Percentiles rank a stretch among this genome's conserved stretches.
Evolutionary conservation across 148 eudicot genomes (phyloP).

Genomic region (Polygonum maritimum): DNA sequence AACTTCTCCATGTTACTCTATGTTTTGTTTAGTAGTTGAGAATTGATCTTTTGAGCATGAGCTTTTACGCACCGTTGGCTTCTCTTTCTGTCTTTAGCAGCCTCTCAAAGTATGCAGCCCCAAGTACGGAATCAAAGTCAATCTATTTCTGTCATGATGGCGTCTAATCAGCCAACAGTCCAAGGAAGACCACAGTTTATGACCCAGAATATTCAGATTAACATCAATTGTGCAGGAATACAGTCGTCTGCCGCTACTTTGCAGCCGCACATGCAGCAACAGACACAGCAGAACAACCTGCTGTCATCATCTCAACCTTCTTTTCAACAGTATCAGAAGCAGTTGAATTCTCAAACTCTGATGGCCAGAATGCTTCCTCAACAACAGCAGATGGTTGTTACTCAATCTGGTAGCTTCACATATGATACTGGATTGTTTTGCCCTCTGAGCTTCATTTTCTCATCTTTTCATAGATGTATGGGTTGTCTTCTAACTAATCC

Average conservation of each 20-base stretch:
- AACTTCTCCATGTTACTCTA: neutral
- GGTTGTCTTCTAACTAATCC: neutral
- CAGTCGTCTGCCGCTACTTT: conserved; percentile 49
- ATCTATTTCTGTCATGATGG: conserved; percentile 52
- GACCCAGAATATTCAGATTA: conserved; percentile 56
- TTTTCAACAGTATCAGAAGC: conserved; percentile 73
- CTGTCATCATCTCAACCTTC: conserved; percentile 57
- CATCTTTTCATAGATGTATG: neutral
- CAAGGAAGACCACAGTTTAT: conserved; percentile 57
- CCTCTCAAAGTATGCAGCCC: conserved; percentile 52
- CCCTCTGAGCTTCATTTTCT: neutral
- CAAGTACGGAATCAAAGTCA: conserved; percentile 65
- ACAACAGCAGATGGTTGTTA: conserved; percentile 58
- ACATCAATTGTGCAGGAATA: conserved; percentile 38
- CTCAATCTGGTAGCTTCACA: conserved; percentile 46
- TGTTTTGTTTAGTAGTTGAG: neutral
- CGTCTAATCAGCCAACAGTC: conserved; percentile 50
- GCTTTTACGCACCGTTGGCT: neutral
- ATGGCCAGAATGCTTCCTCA: conserved; percentile 32
- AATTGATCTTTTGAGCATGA: neutral
- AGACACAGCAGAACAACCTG: conserved; percentile 38
- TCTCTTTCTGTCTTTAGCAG: conserved; percentile 16
- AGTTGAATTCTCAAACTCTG: conserved; percentile 51
- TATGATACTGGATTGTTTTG: neutral
- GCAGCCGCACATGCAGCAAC: conserved; percentile 61